Conservation (phyloP, 2,329 filamentous ascomycete genomes). For the Trichoderma arundinaceum region DNA sequence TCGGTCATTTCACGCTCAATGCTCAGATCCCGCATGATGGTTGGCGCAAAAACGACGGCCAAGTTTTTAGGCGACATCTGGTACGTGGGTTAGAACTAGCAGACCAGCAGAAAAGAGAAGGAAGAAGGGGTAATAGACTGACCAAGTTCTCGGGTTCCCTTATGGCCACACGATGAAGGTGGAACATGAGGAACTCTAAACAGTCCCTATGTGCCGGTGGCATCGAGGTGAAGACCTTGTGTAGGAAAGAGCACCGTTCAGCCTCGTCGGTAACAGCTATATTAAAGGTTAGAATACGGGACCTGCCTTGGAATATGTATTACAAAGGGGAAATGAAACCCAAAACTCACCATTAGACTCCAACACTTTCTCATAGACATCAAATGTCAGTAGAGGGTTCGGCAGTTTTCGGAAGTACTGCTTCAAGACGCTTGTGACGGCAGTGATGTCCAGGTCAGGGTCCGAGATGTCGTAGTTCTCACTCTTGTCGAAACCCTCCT, state of each 20-base stretch:
- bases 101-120: not conserved
- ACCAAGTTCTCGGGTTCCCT: conserved; percentile 85
- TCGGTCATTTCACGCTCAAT: conserved; percentile 95
- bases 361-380: conserved; percentile 87
- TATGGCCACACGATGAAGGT: conserved; percentile 83
- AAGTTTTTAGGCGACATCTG: conserved; percentile 96
- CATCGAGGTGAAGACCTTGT: conserved; percentile 75
- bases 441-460: conserved; percentile 90
- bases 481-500: conserved; percentile 87
- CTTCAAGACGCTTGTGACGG: conserved; percentile 93
- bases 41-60: conserved; percentile 96
- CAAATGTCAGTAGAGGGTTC: conserved; percentile 85
- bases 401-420: conserved; percentile 97
- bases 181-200: conserved; percentile 92
- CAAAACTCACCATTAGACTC: conserved; percentile 72
- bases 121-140: conserved; percentile 43
- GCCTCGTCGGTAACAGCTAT: conserved; percentile 67
- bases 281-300: conserved; percentile 36
- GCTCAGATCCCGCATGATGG: conserved; percentile 90
- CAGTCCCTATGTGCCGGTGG: conserved; percentile 86
- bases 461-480: conserved; percentile 92
- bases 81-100: conserved; percentile 32
- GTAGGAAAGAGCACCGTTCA: conserved; percentile 73
- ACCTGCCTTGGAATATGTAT: not conserved
- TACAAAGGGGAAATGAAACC: not conserved